These are phyloP conservation scores for Lactuca sativa DNA, from an alignment of 129 eudicot species.

Conservation along the genomic window DNA sequence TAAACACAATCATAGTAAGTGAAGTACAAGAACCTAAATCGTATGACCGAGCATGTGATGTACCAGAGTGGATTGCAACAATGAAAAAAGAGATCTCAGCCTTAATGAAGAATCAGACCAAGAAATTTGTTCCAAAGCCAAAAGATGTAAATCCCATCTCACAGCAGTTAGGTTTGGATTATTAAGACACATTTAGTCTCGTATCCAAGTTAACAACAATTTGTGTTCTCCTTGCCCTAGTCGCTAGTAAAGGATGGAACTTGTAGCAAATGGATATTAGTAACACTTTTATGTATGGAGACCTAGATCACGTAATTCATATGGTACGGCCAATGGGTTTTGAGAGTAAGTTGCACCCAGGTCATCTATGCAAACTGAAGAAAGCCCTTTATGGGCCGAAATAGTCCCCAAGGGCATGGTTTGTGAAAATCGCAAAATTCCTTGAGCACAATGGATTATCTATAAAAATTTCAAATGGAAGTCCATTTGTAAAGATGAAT, in stretches of 20 bases:
- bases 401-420: too few species aligned
- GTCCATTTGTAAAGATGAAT: not conserved
- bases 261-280: not conserved
- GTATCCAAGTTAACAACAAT: too few species aligned
- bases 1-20: slow-evolving; percentile 9
- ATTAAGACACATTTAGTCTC: too few species aligned
- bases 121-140: slow-evolving; percentile 6
- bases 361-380: too few species aligned
- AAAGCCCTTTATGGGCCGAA: too few species aligned
- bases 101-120: slow-evolving; percentile 14
- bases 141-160: not conserved
- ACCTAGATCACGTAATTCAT: too few species aligned
- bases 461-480: not conserved
- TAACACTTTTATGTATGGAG: not conserved
- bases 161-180: too few species aligned
- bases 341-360: too few species aligned
- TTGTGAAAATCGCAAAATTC: not conserved
- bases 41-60: slow-evolving; percentile 15
- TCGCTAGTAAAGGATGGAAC: too few species aligned
- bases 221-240: too few species aligned
- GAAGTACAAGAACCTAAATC: not conserved
- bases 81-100: slow-evolving; percentile 21
- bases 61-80: slow-evolving; percentile 8
- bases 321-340: too few species aligned
- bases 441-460: not conserved